A percentile compares a stretch with the other conserved stretches of the same genome.
phyloP scores from a whole-genome alignment of 1,139 yeast species.

The Hansenula anomala region DNA sequence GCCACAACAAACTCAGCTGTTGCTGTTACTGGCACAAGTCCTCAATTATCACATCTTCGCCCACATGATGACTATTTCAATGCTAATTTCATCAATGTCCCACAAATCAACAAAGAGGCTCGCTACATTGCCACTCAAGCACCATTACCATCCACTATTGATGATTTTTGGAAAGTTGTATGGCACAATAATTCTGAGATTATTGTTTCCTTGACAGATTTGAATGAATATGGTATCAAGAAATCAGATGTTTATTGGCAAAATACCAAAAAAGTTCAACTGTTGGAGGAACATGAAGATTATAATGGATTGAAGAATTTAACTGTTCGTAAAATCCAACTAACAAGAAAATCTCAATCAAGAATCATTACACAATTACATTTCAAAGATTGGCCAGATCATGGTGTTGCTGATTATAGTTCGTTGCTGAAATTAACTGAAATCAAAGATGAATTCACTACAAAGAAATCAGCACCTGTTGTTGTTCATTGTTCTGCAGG shows the following conservation, averaged over 20 bases:
- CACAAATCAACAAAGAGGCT: constrained; percentile 28
- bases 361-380: constrained; percentile 58
- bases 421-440: constrained; percentile 50
- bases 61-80: constrained; percentile 55
- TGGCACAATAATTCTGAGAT: constrained; percentile 57
- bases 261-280: constrained; percentile 23
- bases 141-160: constrained; percentile 69
- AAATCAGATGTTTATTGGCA: constrained; percentile 59
- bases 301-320: constrained; percentile 26
- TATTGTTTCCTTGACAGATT: constrained; percentile 65
- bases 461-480: constrained; percentile 33
- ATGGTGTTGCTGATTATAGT: constrained; percentile 57
- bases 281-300: constrained; percentile 24
- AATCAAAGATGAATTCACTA: constrained; percentile 38
- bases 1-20: constrained; percentile 2
- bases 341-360: constrained; percentile 9
- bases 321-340: constrained; percentile 27
- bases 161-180: constrained; percentile 79
- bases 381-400: constrained; percentile 77
- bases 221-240: constrained; percentile 44
- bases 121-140: constrained; percentile 84
- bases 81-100: constrained; percentile 49
- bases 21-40: too few relatives aligned
- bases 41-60: too few relatives aligned
- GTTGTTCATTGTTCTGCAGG: constrained; percentile 89